phyloP scores from a whole-genome alignment of 108 stramenopile genomes.

The Nitzschia sp. region DNA sequence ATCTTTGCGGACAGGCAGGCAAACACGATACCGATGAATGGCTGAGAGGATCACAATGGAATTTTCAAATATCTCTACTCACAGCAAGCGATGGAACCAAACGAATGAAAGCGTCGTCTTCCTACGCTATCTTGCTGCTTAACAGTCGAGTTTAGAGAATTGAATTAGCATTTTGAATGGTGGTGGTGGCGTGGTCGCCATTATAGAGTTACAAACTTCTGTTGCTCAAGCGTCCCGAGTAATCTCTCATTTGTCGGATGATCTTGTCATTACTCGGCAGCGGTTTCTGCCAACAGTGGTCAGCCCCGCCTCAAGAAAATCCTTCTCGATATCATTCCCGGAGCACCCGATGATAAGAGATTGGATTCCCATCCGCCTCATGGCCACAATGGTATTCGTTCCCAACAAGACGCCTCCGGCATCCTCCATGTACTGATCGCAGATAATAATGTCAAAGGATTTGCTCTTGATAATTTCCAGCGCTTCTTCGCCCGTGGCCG shows the following conservation, averaged over 20 bases:
- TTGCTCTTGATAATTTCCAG: conserved; percentile 18
- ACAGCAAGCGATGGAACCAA: too few species aligned
- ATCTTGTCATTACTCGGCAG: conserved; percentile 44
- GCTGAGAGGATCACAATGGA: too few species aligned
- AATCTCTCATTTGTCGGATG: conserved; percentile 16
- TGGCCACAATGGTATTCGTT: conserved; percentile 29
- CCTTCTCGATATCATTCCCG: conserved; percentile 33
- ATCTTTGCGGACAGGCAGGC: too few species aligned
- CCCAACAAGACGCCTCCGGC: conserved; percentile 40
- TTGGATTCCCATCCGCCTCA: conserved; percentile 18
- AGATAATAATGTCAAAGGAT: conserved; percentile 35
- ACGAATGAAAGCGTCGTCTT: too few species aligned
- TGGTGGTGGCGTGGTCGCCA: too few species aligned
- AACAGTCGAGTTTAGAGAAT: too few species aligned
- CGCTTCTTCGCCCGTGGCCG: conserved; percentile 34
- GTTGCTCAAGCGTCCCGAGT: too few species aligned
- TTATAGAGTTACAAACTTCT: too few species aligned
- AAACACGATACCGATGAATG: too few species aligned
- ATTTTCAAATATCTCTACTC: too few species aligned
- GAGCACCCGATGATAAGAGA: conserved; percentile 40
- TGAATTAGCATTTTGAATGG: too few species aligned
- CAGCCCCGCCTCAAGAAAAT: conserved; percentile 46
- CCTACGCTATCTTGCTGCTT: too few species aligned
- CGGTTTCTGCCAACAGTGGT: conserved; percentile 64
- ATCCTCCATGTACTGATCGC: conserved; percentile 47